Conservation (phyloP, 2,329 filamentous ascomycete genomes). For the Xylaria sp. region DNA sequence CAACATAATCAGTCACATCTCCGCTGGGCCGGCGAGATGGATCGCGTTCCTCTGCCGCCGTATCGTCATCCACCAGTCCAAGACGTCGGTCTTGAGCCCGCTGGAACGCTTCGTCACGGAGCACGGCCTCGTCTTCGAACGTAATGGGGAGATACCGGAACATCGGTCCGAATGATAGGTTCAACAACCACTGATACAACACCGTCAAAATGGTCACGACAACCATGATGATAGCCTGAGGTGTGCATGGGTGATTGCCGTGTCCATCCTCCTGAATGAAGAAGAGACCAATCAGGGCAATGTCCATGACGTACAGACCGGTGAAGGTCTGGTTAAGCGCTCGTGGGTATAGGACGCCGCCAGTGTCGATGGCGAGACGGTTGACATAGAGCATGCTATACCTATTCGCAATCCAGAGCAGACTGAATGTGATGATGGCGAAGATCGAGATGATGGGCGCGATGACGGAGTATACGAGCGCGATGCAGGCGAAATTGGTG, state of each 20-base stretch:
- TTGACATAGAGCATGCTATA: conserved; percentile 96
- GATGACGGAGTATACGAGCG: conserved; percentile 80
- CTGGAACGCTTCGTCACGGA: conserved; percentile 86
- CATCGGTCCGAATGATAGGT: conserved; percentile 76
- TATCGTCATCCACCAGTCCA: conserved; percentile 50
- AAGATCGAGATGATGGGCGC: conserved; percentile 89
- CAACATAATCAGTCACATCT: conserved; percentile 32
- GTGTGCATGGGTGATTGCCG: conserved; percentile 53
- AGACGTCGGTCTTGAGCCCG: conserved; percentile 68
- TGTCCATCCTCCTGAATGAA: conserved; percentile 63
- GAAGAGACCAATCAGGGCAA: conserved; percentile 84
- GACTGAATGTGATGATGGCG: conserved; percentile 82
- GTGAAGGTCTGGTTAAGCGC: conserved; percentile 96
- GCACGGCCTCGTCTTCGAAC: conserved; percentile 87
- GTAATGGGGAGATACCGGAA: conserved; percentile 90
- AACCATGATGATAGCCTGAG: conserved; percentile 83
- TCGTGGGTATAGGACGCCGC: conserved; percentile 82
- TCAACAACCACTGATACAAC: conserved; percentile 74
- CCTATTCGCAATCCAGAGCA: conserved; percentile 93
- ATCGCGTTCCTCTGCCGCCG: conserved; percentile 37
- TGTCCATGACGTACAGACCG: conserved; percentile 89
- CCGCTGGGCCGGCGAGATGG: conserved; percentile 40
- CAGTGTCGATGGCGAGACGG: conserved; percentile 83
- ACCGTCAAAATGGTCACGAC: conserved; percentile 64
- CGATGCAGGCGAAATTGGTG: conserved; percentile 93